A percentile compares a stretch with the other conserved stretches of the same genome.
phyloP scores from a whole-genome alignment of 108 stramenopile genomes.

The Nitzschia sp. region DNA sequence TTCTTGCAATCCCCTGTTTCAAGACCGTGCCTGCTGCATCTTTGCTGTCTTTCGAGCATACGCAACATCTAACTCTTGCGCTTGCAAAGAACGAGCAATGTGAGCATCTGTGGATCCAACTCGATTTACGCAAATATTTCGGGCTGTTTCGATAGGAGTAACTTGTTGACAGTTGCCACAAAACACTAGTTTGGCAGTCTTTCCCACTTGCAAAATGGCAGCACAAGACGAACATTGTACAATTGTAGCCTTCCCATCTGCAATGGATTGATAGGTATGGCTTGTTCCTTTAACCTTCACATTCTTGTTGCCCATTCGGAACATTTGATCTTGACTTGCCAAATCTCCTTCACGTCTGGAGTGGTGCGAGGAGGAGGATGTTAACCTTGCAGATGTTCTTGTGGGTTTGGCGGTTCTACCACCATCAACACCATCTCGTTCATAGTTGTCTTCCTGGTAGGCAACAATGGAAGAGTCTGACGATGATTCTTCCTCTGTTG shows the following conservation, averaged over 20 bases:
- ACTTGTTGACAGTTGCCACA: conserved; percentile 17
- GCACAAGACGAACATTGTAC: conserved; percentile 22
- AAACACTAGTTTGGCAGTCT: conserved; percentile 14
- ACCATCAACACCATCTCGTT: neutral
- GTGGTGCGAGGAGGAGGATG: no score
- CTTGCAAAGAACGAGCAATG: conserved; percentile 9
- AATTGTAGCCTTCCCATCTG: conserved; percentile 8
- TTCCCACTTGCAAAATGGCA: conserved; percentile 18
- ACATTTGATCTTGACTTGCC: conserved; percentile 1
- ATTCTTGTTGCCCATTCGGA: conserved; percentile 8
- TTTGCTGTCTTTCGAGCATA: conserved; percentile 1
- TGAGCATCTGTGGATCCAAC: conserved; percentile 2
- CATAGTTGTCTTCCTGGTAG: no score
- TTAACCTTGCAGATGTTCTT: neutral
- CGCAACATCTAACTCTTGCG: conserved; percentile 13
- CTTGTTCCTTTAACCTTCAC: conserved; percentile 14
- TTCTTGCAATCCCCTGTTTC: no score
- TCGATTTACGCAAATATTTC: neutral
- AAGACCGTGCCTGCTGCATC: neutral
- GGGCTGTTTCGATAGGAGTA: conserved; percentile 9
- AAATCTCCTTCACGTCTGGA: no score
- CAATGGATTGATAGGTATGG: conserved; percentile 14
- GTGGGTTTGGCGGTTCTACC: neutral
- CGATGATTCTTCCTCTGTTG: neutral
- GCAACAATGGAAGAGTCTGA: neutral